phyloP scores from a whole-genome alignment of 106 monocot species.

The Dendrobium catenatum region DNA sequence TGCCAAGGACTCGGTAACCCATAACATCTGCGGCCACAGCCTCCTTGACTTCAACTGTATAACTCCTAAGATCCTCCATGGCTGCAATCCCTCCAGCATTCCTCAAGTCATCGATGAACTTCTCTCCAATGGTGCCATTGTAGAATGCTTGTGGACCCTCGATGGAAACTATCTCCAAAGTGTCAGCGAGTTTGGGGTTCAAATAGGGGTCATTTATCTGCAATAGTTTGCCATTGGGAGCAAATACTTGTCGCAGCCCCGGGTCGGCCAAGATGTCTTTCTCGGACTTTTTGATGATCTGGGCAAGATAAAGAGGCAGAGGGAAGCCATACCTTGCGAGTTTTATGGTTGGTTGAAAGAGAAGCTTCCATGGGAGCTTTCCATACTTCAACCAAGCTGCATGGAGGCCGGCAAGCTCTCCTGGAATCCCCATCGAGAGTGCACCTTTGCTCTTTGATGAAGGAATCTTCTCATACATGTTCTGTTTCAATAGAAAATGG shows the following conservation, averaged over 20 bases:
- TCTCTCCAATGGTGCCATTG: conserved; percentile 62
- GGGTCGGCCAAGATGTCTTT: conserved; percentile 48
- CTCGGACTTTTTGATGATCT: conserved; percentile 7
- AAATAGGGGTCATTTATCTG: conserved; percentile 37
- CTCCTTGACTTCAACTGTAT: conserved; percentile 37
- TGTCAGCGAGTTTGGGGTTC: conserved; percentile 50
- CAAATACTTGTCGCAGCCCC: conserved; percentile 51
- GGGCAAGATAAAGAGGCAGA: conserved; percentile 41
- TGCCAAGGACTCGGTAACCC: conserved; percentile 73
- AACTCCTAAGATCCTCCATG: conserved; percentile 62
- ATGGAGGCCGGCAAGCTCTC: conserved; percentile 56
- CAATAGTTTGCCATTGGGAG: conserved; percentile 45
- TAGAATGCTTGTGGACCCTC: conserved; percentile 67
- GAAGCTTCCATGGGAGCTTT: conserved; percentile 61
- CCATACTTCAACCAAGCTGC: conserved; percentile 54
- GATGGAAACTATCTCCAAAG: conserved; percentile 55
- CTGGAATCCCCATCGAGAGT: conserved; percentile 64
- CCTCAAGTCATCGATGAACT: conserved; percentile 52
- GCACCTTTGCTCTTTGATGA: conserved; percentile 44
- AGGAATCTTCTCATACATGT: conserved; percentile 67
- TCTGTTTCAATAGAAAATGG: conserved; percentile 29
- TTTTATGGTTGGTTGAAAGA: conserved; percentile 63
- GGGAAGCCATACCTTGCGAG: conserved; percentile 69
- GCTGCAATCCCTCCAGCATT: conserved; percentile 63
- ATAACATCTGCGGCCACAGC: conserved; percentile 44